These are phyloP conservation scores for Acorus gramineus DNA, from an alignment of 106 monocot species.

Conservation along the genomic window DNA sequence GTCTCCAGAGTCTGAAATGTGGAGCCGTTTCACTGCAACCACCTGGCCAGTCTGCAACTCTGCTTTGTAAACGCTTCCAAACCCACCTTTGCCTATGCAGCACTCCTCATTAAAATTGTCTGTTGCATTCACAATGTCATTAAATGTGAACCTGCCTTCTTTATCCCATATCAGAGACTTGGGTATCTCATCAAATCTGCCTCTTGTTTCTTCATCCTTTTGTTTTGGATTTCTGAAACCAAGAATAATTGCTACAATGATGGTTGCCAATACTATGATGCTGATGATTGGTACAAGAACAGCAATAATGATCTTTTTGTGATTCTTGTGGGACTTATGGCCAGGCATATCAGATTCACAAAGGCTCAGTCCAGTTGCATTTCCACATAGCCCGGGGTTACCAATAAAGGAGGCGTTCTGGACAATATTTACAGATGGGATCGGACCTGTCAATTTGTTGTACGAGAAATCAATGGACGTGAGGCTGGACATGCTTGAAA, in stretches of 20 bases:
- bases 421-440: constrained; percentile 40
- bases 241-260: background rate
- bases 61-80: constrained; percentile 66
- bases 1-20: constrained; percentile 17
- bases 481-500: constrained; percentile 41
- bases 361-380: constrained; percentile 26
- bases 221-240: background rate
- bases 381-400: constrained; percentile 61
- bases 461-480: constrained; percentile 54
- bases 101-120: constrained; percentile 52
- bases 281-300: constrained; percentile 33
- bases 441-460: constrained; percentile 48
- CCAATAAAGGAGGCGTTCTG: constrained; percentile 35
- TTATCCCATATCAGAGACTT: constrained; percentile 54
- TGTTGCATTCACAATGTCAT: constrained; percentile 57
- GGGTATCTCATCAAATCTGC: background rate
- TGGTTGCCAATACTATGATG: constrained; percentile 9
- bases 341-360: constrained; percentile 13
- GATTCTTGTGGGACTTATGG: constrained; percentile 8
- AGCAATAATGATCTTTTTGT: constrained; percentile 28
- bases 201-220: background rate
- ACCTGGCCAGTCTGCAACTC: constrained; percentile 34
- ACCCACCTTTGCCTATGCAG: constrained; percentile 58
- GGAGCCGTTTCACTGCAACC: constrained; percentile 59
- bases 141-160: constrained; percentile 62